Evolutionary conservation across 768 basidiomycete genomes (phyloP), one percentile per base, ranked within the genome.

Genomic region (Mycena albidolilacea): DNA sequence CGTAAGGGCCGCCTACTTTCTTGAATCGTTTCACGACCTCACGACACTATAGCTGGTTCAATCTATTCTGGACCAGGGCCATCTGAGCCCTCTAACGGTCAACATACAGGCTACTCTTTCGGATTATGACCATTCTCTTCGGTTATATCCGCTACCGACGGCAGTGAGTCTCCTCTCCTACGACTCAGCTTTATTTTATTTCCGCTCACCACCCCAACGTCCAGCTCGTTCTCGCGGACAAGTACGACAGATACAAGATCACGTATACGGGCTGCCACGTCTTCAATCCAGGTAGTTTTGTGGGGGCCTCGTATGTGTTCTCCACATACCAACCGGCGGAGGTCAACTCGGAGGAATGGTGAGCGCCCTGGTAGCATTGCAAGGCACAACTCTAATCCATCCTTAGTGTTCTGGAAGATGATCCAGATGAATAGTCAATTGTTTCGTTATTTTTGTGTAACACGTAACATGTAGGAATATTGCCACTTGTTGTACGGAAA

Each of bases 231-330:
- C 89, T 99, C 14, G 98, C 98, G 1, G 98, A 99, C 84, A 97
- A 93, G 82, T 98, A 98, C 79, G 97, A 98, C 80, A 90, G 94
- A 59, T 99, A 96, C 81, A 96, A 98, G 78, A 87, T 98, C 75
- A 99, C 97, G 0, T 99, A 99, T 81, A 97, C 97, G 70, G 96
- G 96, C 12, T 99, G 98, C 78, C 98, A 99, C 82, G 98, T 99
- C 37, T 97, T 99, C 87, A 99, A 99, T 80, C 98, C 98, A 0
- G 97, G 98, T 21, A 92, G 93, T 62, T 98, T 99, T 79, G 86
- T 96, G 15, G 91, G 75, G 6, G 65, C 90, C 61, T 88, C 92
- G 7, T 93, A 95, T 76, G 88, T 90, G 7, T 99, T 98, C 85
- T 95, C 94, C 12, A 94, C 96, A 3, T 99, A 97, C 77, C 94